These are phyloP conservation scores for Phytophthora niederhauseri DNA, from an alignment of 352 stramenopile genomes.

Conservation along the genomic window DNA sequence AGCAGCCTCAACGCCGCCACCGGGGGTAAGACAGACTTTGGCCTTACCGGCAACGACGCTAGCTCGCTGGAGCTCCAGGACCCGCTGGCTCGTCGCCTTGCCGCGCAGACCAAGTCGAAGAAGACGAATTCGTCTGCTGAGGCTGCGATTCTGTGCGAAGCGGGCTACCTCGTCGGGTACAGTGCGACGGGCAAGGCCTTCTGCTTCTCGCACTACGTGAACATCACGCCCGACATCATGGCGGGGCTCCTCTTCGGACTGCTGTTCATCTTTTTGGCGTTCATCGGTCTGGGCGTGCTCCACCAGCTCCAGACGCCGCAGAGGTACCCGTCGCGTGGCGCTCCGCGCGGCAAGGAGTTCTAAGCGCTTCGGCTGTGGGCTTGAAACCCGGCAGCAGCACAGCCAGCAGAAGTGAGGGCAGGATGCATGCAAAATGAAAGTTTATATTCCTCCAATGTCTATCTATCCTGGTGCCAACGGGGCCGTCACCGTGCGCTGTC, in stretches of 20 bases:
- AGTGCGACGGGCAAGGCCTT: constrained; percentile 65
- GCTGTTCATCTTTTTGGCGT: constrained; percentile 84
- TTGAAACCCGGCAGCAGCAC: neutral
- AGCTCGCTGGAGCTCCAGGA: constrained; percentile 33
- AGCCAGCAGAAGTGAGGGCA: neutral
- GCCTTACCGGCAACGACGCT: constrained; percentile 61
- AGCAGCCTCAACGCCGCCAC: constrained; percentile 42
- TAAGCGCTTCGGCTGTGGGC: constrained; percentile 33
- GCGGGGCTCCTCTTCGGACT: constrained; percentile 76
- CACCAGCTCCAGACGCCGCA: constrained; percentile 81
- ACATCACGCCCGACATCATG: constrained; percentile 82
- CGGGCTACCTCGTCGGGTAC: constrained; percentile 64
- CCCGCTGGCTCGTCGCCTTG: constrained; percentile 41
- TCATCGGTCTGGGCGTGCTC: constrained; percentile 70
- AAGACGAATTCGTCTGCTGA: constrained; percentile 25
- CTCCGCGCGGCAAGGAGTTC: constrained; percentile 86
- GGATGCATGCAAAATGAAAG: constrained; percentile 31
- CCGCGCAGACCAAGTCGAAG: constrained; percentile 30
- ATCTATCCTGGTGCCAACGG: neutral
- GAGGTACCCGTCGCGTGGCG: constrained; percentile 71
- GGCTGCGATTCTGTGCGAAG: constrained; percentile 58
- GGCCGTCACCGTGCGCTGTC: neutral
- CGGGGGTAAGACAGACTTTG: constrained; percentile 58
- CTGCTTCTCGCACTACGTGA: constrained; percentile 88
- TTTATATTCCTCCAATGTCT: constrained; percentile 29